A percentile compares a stretch with the other conserved stretches of the same genome.
phyloP scores from a whole-genome alignment of 257 asterid species.

The Agastache rugosa region DNA sequence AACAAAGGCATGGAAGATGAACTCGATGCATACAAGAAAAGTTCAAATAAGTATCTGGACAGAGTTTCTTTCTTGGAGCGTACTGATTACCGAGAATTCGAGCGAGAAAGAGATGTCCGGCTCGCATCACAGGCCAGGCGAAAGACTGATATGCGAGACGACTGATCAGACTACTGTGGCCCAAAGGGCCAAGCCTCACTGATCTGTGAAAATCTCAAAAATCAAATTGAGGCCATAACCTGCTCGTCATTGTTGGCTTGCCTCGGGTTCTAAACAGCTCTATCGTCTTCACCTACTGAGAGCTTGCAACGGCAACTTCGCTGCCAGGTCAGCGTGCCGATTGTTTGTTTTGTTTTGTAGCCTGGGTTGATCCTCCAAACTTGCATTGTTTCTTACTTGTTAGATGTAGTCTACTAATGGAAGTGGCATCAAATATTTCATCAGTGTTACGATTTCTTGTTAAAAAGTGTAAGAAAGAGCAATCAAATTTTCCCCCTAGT shows the following conservation, averaged over 20 bases:
- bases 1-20: constrained; percentile 88
- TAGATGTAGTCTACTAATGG: not conserved
- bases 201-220: constrained; percentile 18
- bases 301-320: not conserved
- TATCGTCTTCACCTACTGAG: not conserved
- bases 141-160: constrained; percentile 86
- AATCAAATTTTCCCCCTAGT: not conserved
- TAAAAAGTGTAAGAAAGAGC: not conserved
- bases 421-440: not conserved
- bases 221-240: not conserved
- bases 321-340: not conserved
- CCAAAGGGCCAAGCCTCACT: not conserved
- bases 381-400: not conserved
- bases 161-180: constrained; percentile 40
- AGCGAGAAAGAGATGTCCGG: constrained; percentile 92
- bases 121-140: constrained; percentile 81
- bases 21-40: constrained; percentile 91
- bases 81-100: constrained; percentile 85
- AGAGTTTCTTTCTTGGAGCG: constrained; percentile 87
- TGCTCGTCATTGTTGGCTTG: not conserved
- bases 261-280: not conserved
- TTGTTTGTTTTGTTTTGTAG: not conserved
- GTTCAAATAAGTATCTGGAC: constrained; percentile 90
- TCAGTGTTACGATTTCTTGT: not conserved
- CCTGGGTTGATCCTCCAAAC: not conserved